Conservation (phyloP, 768 basidiomycete genomes). For the Mycena rebaudengoi region DNA sequence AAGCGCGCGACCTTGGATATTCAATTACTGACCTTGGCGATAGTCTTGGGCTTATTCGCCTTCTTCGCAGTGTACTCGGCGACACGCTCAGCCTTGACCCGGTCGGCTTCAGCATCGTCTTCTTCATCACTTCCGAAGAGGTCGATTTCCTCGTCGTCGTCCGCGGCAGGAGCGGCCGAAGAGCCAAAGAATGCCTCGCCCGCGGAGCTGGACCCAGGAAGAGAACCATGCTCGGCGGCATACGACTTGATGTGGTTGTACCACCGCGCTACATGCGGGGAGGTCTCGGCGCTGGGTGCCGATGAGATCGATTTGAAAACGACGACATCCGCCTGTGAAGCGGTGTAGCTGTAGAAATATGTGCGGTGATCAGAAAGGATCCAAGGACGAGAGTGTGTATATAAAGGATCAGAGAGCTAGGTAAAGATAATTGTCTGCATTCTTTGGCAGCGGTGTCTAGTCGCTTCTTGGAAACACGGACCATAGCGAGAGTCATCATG, state of each 20-base stretch:
- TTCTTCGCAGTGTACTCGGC: constrained; percentile 95
- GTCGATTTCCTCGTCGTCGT: constrained; percentile 82
- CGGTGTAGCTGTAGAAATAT: constrained; percentile 73
- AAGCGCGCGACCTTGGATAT: constrained; percentile 15
- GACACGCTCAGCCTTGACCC: constrained; percentile 90
- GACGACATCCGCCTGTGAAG: constrained; percentile 93
- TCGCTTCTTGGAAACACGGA: constrained; percentile 97
- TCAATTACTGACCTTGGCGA: constrained; percentile 74
- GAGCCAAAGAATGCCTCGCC: constrained; percentile 73
- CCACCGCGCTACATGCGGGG: constrained; percentile 88
- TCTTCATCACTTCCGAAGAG: constrained; percentile 89
- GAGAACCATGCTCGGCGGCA: constrained; percentile 74
- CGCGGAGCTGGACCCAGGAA: constrained; percentile 88
- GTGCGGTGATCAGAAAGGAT: constrained; percentile 24
- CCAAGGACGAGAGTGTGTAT: constrained; percentile 17
- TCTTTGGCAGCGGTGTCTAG: constrained; percentile 86
- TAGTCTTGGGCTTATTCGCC: constrained; percentile 86
- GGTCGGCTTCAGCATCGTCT: constrained; percentile 86
- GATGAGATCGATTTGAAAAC: constrained; percentile 85
- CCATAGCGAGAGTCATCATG: constrained; percentile 87
- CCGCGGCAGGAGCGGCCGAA: constrained; percentile 56
- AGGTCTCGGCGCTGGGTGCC: constrained; percentile 67
- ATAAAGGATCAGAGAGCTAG: constrained; percentile 28
- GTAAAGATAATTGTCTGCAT: constrained; percentile 72
- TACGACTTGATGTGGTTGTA: constrained; percentile 95